Percentiles rank a stretch among this genome's conserved stretches.
phyloP scores from a whole-genome alignment of 2,329 filamentous ascomycete species.

The Tolypocladium ovalisporum region DNA sequence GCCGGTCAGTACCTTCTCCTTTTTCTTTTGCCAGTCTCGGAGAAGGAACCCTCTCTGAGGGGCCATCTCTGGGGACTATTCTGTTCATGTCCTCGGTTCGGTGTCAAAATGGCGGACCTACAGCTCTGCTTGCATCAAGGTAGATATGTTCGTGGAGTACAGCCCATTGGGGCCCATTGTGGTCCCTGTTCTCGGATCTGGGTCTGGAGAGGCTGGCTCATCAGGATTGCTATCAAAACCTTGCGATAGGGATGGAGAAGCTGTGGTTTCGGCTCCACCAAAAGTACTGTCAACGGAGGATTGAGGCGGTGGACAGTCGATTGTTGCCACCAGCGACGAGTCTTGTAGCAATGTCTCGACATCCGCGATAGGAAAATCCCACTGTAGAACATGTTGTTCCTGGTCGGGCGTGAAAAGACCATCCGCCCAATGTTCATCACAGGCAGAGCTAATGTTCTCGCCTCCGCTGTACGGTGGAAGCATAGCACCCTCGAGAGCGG shows the following conservation, averaged over 20 bases:
- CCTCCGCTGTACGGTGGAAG: background rate
- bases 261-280: background rate
- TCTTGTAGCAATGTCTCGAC: background rate
- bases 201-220: background rate
- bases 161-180: background rate
- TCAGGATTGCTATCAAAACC: background rate
- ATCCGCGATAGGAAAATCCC: background rate
- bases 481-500: slow-evolving; percentile 2
- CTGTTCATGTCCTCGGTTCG: background rate
- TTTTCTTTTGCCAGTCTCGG: no score
- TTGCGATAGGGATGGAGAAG: background rate
- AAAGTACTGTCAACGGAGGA: background rate
- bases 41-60: background rate
- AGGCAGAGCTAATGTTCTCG: background rate
- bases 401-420: background rate
- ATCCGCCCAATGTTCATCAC: background rate
- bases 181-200: background rate
- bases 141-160: background rate
- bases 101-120: background rate
- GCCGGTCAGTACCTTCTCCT: background rate
- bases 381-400: background rate
- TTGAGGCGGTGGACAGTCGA: background rate
- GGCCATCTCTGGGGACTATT: background rate
- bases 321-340: background rate
- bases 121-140: slow-evolving; percentile 5